Evolutionary conservation across 2,329 filamentous ascomycete species (phyloP).

Genomic region (Talaromyces atroroseus): DNA sequence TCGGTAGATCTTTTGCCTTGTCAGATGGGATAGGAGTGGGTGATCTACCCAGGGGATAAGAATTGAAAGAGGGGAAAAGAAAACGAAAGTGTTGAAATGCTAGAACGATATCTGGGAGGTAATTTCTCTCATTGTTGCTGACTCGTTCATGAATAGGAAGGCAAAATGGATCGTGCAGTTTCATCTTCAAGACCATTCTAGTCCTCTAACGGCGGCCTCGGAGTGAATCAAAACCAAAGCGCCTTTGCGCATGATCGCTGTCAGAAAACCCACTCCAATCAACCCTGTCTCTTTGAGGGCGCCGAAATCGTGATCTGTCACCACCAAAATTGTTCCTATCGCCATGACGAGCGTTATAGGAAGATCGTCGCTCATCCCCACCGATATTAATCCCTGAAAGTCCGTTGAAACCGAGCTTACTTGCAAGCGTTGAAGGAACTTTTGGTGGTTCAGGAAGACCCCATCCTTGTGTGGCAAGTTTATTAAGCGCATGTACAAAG

Average conservation of each 20-base stretch:
- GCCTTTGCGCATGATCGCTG: background rate
- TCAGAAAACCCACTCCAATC: background rate
- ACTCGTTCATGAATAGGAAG: background rate
- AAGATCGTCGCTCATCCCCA: background rate
- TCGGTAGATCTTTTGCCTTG: background rate
- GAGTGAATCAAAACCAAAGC: background rate
- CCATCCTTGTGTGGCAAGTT: slow-evolving; percentile 44
- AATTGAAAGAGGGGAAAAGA: background rate
- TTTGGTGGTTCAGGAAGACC: slow-evolving; percentile 39
- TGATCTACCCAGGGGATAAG: background rate
- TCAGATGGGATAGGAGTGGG: background rate
- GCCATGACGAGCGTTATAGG: background rate
- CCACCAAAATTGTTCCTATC: background rate
- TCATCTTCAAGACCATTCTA: background rate
- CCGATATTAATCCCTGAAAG: slow-evolving; percentile 22
- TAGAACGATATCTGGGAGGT: background rate
- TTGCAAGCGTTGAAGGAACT: slow-evolving; percentile 19
- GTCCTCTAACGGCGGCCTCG: background rate
- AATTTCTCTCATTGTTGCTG: background rate
- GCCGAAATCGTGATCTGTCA: background rate
- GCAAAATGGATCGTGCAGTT: background rate
- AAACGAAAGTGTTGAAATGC: background rate
- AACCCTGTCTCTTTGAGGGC: background rate
- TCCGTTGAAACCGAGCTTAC: slow-evolving; percentile 26
- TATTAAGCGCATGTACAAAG: slow-evolving; percentile 42